Base-by-base conservation (phyloP, 2,329 filamentous ascomycete species). In the Aspergillus sp. region DNA sequence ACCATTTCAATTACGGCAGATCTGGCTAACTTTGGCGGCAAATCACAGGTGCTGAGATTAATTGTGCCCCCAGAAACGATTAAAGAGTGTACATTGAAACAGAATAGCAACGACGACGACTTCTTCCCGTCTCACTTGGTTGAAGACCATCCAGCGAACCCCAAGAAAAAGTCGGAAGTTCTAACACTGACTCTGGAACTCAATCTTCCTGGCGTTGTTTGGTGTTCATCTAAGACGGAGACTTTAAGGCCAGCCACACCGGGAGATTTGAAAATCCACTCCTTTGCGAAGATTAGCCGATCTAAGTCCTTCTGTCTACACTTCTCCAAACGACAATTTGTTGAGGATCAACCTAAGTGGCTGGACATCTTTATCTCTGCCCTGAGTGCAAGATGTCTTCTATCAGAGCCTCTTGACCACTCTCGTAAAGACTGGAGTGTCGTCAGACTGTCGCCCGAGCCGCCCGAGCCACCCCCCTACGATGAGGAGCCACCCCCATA, bases 271-370 rank as follows among this genome's bases (percentile, higher is more conserved):
- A 38, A 56, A 19, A 53, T 61, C 20, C 10, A 41, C 21, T 23
- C 58, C 29, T 60, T 58, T 42, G 54, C 56, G 20, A 58, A 52
- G 25, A 60, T 61, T 16, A 57, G 59, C 49, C 47, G 54, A 45
- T 61, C 59, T 19, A 47, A 49, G 51, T 57, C 14, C 45, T 45
- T 61, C 14, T 47, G 45, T 53, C 40, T 61, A 55, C 46, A 61
- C 54, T 53, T 61, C 45, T 47, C 54, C 43, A 36, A 20, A 36
- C 50, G 50, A 60, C 54, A 61, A 48, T 60, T 57, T 50, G 56
- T 49, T 50, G 21, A 57, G 20, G 40, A 54, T 9, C 49, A 61
- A 54, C 40, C 54, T 50, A 42, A 49, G 47, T 19, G 41, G 51
- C 51, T 61, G 31, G 19, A 57, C 47, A 40, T 1, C 32, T 59